Percentiles rank a stretch among this genome's conserved stretches.
These are phyloP conservation scores for Erodium moschatum DNA, from an alignment of 441 rosid species.

Conservation along the genomic window DNA sequence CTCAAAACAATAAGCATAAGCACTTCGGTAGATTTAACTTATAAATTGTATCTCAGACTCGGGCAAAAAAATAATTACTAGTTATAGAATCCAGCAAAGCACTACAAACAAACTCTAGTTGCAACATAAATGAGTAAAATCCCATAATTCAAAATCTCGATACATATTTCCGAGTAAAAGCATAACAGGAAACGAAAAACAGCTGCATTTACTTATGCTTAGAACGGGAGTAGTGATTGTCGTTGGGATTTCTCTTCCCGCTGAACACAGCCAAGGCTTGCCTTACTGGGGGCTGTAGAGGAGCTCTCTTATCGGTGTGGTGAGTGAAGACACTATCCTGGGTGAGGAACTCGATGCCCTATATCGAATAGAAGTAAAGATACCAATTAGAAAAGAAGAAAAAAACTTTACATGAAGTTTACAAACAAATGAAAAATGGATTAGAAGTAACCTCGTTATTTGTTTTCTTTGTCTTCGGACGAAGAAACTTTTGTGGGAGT, in stretches of 20 bases:
- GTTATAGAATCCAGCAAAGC: not conserved
- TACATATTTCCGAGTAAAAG: not conserved
- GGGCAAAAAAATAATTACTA: too few relatives aligned
- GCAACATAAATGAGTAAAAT: not conserved
- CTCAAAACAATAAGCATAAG: too few relatives aligned
- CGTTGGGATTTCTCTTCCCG: constrained; percentile 88
- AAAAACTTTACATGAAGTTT: not conserved
- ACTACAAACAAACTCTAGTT: not conserved
- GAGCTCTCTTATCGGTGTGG: constrained; percentile 49
- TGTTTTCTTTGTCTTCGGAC: constrained; percentile 66
- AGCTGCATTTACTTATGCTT: constrained; percentile 27
- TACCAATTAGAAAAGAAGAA: not conserved
- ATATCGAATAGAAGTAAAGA: not conserved
- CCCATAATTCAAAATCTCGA: too few relatives aligned
- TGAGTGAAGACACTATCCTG: constrained; percentile 51
- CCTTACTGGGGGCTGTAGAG: constrained; percentile 73
- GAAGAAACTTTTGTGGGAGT: constrained; percentile 69
- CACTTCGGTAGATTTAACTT: too few relatives aligned
- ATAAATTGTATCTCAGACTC: too few relatives aligned
- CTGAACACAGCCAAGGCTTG: constrained; percentile 74
- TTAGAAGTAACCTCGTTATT: constrained; percentile 44
- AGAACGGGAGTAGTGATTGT: constrained; percentile 74
- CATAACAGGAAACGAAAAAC: not conserved
- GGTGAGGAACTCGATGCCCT: constrained; percentile 58
- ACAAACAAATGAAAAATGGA: not conserved